phyloP scores from a whole-genome alignment of 2,329 filamentous ascomycete species.

The Coniochaeta sp. region DNA sequence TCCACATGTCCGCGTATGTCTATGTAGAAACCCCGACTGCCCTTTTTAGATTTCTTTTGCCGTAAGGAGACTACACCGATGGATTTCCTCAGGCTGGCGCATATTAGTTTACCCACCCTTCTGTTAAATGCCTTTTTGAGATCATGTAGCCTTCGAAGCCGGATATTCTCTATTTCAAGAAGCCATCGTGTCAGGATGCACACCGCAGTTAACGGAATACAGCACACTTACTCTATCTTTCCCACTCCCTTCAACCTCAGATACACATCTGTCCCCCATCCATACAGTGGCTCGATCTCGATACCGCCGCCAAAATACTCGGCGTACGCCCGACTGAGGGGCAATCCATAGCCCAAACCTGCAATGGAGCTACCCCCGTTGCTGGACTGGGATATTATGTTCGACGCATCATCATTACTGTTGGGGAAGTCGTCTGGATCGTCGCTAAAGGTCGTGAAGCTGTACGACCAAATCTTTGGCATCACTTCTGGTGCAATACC shows the following conservation, averaged over 20 bases:
- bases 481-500: constrained; percentile 81
- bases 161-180: neutral
- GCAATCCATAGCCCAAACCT: constrained; percentile 86
- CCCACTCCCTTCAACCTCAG: constrained; percentile 56
- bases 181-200: neutral
- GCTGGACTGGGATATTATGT: constrained; percentile 64
- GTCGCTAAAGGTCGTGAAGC: constrained; percentile 89
- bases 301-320: constrained; percentile 98
- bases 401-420: constrained; percentile 58
- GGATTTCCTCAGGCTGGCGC: too few relatives aligned
- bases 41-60: too few relatives aligned
- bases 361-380: constrained; percentile 78
- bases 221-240: constrained; percentile 32
- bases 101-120: too few relatives aligned
- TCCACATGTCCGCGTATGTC: too few relatives aligned
- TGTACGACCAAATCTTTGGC: constrained; percentile 91
- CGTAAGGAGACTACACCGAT: neutral
- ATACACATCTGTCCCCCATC: constrained; percentile 77
- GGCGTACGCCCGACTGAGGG: constrained; percentile 84
- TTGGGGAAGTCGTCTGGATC: constrained; percentile 37
- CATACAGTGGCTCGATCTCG: constrained; percentile 87
- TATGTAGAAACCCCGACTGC: too few relatives aligned
- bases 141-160: neutral
- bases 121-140: neutral
- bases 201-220: neutral